These are phyloP conservation scores for Pleomassaria siparia DNA, from an alignment of 2,329 filamentous ascomycete species.

Conservation along the genomic window DNA sequence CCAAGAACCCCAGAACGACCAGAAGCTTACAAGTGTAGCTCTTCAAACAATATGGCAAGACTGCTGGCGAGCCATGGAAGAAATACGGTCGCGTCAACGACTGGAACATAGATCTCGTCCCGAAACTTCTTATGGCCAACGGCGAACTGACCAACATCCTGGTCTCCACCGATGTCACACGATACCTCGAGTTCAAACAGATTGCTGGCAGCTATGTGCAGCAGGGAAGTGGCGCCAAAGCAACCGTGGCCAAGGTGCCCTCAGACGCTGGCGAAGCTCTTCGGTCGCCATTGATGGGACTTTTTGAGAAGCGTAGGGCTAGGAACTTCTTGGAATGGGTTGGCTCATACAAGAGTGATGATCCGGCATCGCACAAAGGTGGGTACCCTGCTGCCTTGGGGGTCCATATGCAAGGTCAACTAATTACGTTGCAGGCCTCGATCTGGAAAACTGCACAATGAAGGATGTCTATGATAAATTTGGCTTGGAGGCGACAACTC, in stretches of 20 bases:
- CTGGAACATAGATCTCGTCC: conserved; percentile 99
- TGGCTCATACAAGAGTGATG: conserved; percentile 78
- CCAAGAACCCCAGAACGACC: not conserved
- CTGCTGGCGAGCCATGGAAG: conserved; percentile 88
- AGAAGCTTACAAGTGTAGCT: conserved; percentile 62
- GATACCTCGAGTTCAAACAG: conserved; percentile 57
- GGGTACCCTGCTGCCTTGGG: conserved; percentile 28
- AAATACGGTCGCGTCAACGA: conserved; percentile 95
- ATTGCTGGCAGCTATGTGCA: conserved; percentile 96
- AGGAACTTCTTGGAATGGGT: conserved; percentile 97
- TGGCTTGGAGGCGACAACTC: conserved; percentile 81
- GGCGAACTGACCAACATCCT: conserved; percentile 98
- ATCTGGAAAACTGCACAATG: conserved; percentile 80
- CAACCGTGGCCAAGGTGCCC: conserved; percentile 94
- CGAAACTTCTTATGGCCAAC: conserved; percentile 98
- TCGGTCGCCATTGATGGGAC: conserved; percentile 89
- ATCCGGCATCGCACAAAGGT: conserved; percentile 90
- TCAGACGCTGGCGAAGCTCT: conserved; percentile 87
- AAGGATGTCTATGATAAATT: conserved; percentile 99
- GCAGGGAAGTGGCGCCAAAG: conserved; percentile 78
- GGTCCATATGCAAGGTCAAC: not conserved
- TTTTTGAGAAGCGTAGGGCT: conserved; percentile 96
- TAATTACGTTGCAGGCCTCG: conserved; percentile 59
- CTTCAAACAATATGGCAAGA: conserved; percentile 96
- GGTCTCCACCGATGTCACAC: conserved; percentile 78